phyloP scores from a whole-genome alignment of 1,284 basidiomycete species.

The Ustilago curta region DNA sequence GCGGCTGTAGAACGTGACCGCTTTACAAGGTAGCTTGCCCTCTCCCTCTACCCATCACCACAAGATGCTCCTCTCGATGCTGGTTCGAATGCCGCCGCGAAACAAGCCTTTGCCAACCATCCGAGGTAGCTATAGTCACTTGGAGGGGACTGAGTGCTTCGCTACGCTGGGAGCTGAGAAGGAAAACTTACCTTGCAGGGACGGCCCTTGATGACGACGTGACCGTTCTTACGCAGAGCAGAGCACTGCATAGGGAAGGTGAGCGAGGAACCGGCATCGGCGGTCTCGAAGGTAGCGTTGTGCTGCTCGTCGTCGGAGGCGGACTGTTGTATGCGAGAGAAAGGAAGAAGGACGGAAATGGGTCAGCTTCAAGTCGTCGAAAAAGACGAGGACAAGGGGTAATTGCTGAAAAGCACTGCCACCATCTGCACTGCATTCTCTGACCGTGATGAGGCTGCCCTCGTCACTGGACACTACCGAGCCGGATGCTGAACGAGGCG shows the following conservation, averaged over 20 bases:
- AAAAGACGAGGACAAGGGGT: not conserved
- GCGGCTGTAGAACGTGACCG: not conserved
- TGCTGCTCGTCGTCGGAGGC: constrained; percentile 83
- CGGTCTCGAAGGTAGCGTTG: constrained; percentile 87
- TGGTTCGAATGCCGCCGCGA: not conserved
- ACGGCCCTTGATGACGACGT: constrained; percentile 97
- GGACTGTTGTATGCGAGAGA: constrained; percentile 26
- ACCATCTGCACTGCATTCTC: constrained; percentile 1
- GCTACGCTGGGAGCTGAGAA: not conserved
- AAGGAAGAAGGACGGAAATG: not conserved
- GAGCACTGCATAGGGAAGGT: constrained; percentile 89
- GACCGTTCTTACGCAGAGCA: constrained; percentile 88
- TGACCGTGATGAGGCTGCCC: not conserved
- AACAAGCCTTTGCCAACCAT: not conserved
- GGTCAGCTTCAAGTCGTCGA: not conserved
- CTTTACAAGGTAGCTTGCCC: too few relatives aligned
- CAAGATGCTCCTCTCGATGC: too few relatives aligned
- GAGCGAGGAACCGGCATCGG: constrained; percentile 69
- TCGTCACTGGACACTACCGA: too few relatives aligned
- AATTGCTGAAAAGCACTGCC: not conserved
- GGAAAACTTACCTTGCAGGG: constrained; percentile 82
- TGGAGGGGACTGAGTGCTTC: too few relatives aligned
- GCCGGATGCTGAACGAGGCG: not conserved
- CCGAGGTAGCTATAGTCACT: too few relatives aligned
- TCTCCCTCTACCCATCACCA: too few relatives aligned